Evolutionary conservation across 2,329 filamentous ascomycete species (phyloP).

Genomic region (Taxawa tesnikishii): DNA sequence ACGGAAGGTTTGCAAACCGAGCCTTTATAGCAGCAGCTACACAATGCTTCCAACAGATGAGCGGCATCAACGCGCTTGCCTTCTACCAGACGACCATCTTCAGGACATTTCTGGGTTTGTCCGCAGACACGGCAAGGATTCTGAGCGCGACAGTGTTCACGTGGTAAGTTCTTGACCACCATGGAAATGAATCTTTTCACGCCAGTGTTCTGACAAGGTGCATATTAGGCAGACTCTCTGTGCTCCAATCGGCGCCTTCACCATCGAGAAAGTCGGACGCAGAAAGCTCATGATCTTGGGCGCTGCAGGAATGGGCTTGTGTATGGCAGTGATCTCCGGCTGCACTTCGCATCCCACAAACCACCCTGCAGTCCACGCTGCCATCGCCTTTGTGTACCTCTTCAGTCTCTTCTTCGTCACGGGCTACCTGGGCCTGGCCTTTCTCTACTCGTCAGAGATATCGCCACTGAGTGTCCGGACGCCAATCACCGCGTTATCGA

Average conservation of each 20-base stretch:
- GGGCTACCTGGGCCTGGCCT: slow-evolving; percentile 46
- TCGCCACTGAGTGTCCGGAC: slow-evolving; percentile 40
- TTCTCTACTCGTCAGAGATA: slow-evolving; percentile 47
- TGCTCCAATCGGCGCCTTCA: slow-evolving; percentile 37
- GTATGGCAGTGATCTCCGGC: slow-evolving; percentile 42
- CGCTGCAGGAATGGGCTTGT: slow-evolving; percentile 39
- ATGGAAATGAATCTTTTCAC: slow-evolving; percentile 20
- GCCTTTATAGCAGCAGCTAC: slow-evolving; percentile 34
- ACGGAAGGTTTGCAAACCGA: slow-evolving; percentile 37
- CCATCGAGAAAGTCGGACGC: slow-evolving; percentile 38
- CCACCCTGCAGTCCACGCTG: slow-evolving; percentile 32
- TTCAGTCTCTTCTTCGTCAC: slow-evolving; percentile 50
- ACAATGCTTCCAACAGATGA: slow-evolving; percentile 37
- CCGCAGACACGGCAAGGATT: no score
- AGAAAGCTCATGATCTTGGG: slow-evolving; percentile 40
- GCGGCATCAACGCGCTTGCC: slow-evolving; percentile 24
- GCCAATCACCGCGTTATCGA: slow-evolving; percentile 45
- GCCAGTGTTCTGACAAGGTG: slow-evolving; percentile 29
- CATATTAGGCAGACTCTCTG: slow-evolving; percentile 43
- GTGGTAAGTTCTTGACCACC: no score
- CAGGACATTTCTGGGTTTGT: no score
- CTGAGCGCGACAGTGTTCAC: no score
- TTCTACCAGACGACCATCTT: slow-evolving; percentile 15
- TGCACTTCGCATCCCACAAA: slow-evolving; percentile 33
- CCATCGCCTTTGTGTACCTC: slow-evolving; percentile 44